A percentile compares a stretch with the other conserved stretches of the same genome.
Conservation (phyloP, 805 yeast genomes). For the Yarrowia osloensis region DNA sequence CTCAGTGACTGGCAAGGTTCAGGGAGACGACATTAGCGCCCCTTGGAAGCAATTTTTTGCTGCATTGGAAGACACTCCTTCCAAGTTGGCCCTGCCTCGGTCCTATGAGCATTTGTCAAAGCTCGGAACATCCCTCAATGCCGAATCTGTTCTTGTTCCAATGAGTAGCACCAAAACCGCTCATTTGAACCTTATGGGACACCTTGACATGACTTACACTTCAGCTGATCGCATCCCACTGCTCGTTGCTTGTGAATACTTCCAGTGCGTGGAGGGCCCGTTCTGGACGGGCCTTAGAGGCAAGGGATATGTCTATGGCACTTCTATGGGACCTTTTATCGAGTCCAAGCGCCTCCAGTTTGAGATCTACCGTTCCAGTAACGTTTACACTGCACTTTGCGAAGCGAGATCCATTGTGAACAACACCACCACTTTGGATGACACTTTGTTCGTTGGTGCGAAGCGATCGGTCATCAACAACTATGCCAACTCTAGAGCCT, state of each 20-base stretch:
- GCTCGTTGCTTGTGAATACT: conserved; percentile 69
- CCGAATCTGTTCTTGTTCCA: conserved; percentile 61
- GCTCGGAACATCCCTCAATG: conserved; percentile 55
- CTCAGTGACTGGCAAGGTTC: conserved; percentile 69
- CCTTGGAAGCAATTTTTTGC: conserved; percentile 1
- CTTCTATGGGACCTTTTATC: conserved; percentile 56
- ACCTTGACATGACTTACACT: conserved; percentile 57
- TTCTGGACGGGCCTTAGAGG: conserved; percentile 97
- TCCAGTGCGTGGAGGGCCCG: conserved; percentile 92
- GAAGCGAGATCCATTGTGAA: conserved; percentile 67
- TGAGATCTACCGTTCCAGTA: conserved; percentile 79
- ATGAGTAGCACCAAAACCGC: conserved; percentile 87
- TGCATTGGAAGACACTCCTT: neutral
- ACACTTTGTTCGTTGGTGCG: conserved; percentile 66
- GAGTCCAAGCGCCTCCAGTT: conserved; percentile 71
- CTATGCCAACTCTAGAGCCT: conserved; percentile 61
- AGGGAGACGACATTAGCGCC: conserved; percentile 36
- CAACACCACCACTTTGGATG: conserved; percentile 59
- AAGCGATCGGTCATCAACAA: conserved; percentile 71
- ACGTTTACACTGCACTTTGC: conserved; percentile 50
- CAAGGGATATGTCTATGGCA: conserved; percentile 91
- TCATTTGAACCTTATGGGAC: conserved; percentile 60
- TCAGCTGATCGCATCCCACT: conserved; percentile 68
- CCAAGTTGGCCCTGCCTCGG: conserved; percentile 40
- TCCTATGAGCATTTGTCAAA: conserved; percentile 56